A percentile compares a stretch with the other conserved stretches of the same genome.
Evolutionary conservation across 345 rosid species (phyloP).

Genomic region (Camelina hispida): DNA sequence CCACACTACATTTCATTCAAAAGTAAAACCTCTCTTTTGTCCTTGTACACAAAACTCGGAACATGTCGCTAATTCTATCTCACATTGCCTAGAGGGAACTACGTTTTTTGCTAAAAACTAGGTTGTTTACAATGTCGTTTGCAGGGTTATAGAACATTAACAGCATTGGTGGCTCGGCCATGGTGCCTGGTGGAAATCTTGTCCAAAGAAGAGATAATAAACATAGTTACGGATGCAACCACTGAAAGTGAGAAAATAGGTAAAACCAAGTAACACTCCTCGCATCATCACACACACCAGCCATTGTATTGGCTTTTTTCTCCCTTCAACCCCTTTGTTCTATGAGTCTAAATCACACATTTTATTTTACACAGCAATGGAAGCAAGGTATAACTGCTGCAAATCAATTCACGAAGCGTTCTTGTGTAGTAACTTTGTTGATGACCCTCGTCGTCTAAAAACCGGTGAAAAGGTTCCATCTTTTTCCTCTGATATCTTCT

Average conservation of each 20-base stretch:
- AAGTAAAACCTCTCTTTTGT: not conserved
- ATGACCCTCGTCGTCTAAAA: slow-evolving; percentile 62
- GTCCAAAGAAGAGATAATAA: slow-evolving; percentile 74
- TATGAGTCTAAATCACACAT: slow-evolving; percentile 6
- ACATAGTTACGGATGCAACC: slow-evolving; percentile 63
- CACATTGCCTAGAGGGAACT: slow-evolving; percentile 1
- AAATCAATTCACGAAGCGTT: slow-evolving; percentile 68
- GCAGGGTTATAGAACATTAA: slow-evolving; percentile 78
- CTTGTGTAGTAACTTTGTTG: slow-evolving; percentile 55
- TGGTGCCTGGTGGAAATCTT: slow-evolving; percentile 90
- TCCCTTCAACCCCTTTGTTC: slow-evolving; percentile 12
- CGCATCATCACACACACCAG: not conserved
- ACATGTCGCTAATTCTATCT: not conserved
- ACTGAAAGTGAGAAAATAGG: slow-evolving; percentile 81
- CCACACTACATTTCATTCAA: not conserved
- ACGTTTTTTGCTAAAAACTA: not conserved
- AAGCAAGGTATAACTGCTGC: slow-evolving; percentile 78
- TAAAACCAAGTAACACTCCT: slow-evolving; percentile 33
- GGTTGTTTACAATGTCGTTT: slow-evolving; percentile 34
- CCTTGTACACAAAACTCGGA: slow-evolving; percentile 6
- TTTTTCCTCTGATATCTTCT: not conserved
- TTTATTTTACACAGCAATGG: slow-evolving; percentile 66
- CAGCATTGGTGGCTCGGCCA: slow-evolving; percentile 75
- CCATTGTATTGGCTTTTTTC: slow-evolving; percentile 1
- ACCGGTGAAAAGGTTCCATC: slow-evolving; percentile 64